Evolutionary conservation across 2,329 filamentous ascomycete genomes (phyloP).

Genomic region (Myrmaecium sp.): DNA sequence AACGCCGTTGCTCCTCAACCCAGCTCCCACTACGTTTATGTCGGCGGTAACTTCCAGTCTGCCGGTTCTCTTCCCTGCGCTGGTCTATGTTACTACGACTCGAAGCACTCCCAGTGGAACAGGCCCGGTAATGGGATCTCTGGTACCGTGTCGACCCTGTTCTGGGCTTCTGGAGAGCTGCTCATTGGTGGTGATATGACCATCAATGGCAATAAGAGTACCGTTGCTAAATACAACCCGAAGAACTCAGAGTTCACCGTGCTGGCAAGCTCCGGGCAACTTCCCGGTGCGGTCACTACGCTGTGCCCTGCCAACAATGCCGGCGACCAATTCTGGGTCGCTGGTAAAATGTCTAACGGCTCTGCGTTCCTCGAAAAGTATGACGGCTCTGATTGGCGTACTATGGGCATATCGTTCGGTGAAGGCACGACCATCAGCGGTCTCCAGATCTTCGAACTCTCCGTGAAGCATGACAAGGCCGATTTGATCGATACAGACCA

Average conservation of each 20-base stretch:
- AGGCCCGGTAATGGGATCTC: constrained; percentile 55
- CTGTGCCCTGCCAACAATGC: constrained; percentile 59
- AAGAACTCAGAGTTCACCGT: constrained; percentile 48
- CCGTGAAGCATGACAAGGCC: constrained; percentile 46
- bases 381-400: constrained; percentile 53
- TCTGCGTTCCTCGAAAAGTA: constrained; percentile 70
- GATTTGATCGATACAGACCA: constrained; percentile 49
- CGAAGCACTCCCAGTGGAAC: constrained; percentile 57
- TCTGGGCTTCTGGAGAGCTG: constrained; percentile 60
- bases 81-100: constrained; percentile 65
- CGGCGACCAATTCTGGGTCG: constrained; percentile 62
- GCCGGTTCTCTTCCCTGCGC: constrained; percentile 73
- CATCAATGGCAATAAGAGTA: constrained; percentile 46
- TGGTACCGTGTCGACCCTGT: constrained; percentile 54
- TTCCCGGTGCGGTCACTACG: constrained; percentile 67
- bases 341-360: constrained; percentile 52
- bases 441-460: constrained; percentile 65
- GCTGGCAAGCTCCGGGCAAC: constrained; percentile 41
- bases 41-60: constrained; percentile 69
- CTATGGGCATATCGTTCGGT: constrained; percentile 46
- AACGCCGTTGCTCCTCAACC: constrained; percentile 60
- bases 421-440: constrained; percentile 53
- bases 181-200: constrained; percentile 64
- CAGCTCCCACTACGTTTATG: constrained; percentile 56
- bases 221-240: constrained; percentile 57